Conservation (phyloP, 1,284 basidiomycete species). For the Moniliophthora roreri region DNA sequence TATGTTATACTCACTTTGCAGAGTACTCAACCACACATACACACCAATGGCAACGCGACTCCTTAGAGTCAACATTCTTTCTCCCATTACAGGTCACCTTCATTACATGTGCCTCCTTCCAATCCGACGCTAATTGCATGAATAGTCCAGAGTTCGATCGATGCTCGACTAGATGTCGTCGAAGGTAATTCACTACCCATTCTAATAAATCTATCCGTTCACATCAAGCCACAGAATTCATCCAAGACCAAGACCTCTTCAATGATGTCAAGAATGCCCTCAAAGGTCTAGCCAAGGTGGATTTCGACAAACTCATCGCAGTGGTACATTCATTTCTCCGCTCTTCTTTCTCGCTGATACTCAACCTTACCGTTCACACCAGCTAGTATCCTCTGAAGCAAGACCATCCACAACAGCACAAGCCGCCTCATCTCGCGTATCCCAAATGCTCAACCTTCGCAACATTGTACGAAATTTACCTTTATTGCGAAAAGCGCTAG, state of each 20-base stretch:
- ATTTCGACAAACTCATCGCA: slow-evolving; percentile 86
- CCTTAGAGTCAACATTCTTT: slow-evolving; percentile 79
- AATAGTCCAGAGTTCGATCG: slow-evolving; percentile 62
- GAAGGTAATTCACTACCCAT: slow-evolving; percentile 50
- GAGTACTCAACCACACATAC: slow-evolving; percentile 76
- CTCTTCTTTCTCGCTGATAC: neutral
- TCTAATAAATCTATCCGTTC: neutral
- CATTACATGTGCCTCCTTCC: neutral
- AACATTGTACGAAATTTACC: slow-evolving; percentile 69
- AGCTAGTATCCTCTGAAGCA: slow-evolving; percentile 68
- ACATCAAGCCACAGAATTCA: slow-evolving; percentile 52
- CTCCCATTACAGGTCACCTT: slow-evolving; percentile 72
- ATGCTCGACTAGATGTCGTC: slow-evolving; percentile 82
- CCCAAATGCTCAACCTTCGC: slow-evolving; percentile 76
- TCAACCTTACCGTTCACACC: neutral
- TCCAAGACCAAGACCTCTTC: slow-evolving; percentile 75
- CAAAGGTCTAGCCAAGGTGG: slow-evolving; percentile 73
- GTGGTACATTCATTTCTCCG: slow-evolving; percentile 44
- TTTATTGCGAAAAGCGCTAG: slow-evolving; percentile 57
- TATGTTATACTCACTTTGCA: slow-evolving; percentile 20
- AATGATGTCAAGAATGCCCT: slow-evolving; percentile 68
- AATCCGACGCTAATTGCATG: slow-evolving; percentile 3
- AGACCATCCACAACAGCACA: slow-evolving; percentile 53
- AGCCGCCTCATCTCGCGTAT: slow-evolving; percentile 66
- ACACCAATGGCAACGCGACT: slow-evolving; percentile 87